Conservation (phyloP, 208 protist genomes). For the Leishmania arabica region DNA sequence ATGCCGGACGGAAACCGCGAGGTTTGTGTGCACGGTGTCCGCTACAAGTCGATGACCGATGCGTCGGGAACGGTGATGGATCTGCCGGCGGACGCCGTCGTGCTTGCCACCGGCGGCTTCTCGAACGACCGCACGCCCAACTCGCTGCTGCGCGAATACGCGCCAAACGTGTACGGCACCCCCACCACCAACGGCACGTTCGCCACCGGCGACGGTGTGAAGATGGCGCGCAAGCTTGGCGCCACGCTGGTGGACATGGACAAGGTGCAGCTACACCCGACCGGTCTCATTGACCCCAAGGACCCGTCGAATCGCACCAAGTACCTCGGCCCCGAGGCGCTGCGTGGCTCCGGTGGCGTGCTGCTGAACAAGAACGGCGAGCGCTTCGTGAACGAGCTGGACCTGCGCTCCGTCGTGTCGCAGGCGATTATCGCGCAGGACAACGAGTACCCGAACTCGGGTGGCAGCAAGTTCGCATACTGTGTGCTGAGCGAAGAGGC, state of each 20-base stretch:
- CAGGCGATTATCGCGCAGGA: constrained; percentile 81
- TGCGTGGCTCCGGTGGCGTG: constrained; percentile 94
- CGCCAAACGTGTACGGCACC: constrained; percentile 64
- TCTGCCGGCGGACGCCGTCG: constrained; percentile 65
- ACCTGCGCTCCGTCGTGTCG: constrained; percentile 94
- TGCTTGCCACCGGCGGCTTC: constrained; percentile 92
- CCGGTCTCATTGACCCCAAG: constrained; percentile 93
- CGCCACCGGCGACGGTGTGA: constrained; percentile 85
- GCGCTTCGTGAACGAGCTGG: constrained; percentile 96
- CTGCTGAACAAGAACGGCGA: constrained; percentile 92
- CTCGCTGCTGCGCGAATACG: constrained; percentile 84
- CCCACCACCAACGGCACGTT: constrained; percentile 93
- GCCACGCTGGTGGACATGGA: constrained; percentile 93
- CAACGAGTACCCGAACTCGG: constrained; percentile 67
- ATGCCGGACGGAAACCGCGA: constrained; percentile 46
- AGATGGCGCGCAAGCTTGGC: constrained; percentile 69
- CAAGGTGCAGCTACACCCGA: constrained; percentile 96
- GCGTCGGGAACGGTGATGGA: constrained; percentile 29
- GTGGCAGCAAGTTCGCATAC: constrained; percentile 73
- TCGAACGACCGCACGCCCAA: constrained; percentile 50
- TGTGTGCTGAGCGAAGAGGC: constrained; percentile 85
- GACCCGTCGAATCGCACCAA: constrained; percentile 88
- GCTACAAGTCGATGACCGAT: constrained; percentile 36
- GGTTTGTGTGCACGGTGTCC: constrained; percentile 56
- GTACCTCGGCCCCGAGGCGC: constrained; percentile 95